phyloP scores from a whole-genome alignment of 2,329 filamentous ascomycete species.

The Cryphonectria nitschkei region DNA sequence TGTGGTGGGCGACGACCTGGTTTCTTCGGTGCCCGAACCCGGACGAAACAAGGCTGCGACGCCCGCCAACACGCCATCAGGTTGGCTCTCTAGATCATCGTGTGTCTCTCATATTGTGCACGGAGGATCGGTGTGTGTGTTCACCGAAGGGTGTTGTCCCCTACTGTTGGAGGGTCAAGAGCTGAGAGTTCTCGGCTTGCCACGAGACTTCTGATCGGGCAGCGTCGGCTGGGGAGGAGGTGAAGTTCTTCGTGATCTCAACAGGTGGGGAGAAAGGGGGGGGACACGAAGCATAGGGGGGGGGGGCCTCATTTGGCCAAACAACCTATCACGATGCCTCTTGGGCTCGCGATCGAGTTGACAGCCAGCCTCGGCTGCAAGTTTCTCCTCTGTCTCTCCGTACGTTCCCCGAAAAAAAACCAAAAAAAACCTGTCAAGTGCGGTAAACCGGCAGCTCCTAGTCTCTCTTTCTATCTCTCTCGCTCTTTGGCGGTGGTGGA shows the following conservation, averaged over 20 bases:
- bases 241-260: background rate
- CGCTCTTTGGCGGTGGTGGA: background rate
- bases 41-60: conserved; percentile 4
- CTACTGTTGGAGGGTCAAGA: background rate
- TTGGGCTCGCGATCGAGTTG: background rate
- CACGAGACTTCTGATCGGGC: background rate
- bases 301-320: background rate
- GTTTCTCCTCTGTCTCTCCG: background rate
- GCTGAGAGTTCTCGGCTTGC: background rate
- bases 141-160: background rate
- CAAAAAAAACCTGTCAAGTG: background rate
- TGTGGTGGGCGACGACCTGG: background rate
- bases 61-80: background rate
- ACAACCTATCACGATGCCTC: background rate
- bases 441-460: background rate
- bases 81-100: background rate
- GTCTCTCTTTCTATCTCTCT: no score
- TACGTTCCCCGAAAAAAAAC: background rate
- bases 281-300: background rate
- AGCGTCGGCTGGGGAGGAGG: background rate
- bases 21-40: conserved; percentile 9
- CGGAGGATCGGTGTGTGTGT: background rate
- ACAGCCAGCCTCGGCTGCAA: background rate
- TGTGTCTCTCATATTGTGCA: background rate
- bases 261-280: background rate